Percentiles rank a stretch among this genome's conserved stretches.
Conservation (phyloP, 2,329 filamentous ascomycete genomes). For the Cladosporium phlei region DNA sequence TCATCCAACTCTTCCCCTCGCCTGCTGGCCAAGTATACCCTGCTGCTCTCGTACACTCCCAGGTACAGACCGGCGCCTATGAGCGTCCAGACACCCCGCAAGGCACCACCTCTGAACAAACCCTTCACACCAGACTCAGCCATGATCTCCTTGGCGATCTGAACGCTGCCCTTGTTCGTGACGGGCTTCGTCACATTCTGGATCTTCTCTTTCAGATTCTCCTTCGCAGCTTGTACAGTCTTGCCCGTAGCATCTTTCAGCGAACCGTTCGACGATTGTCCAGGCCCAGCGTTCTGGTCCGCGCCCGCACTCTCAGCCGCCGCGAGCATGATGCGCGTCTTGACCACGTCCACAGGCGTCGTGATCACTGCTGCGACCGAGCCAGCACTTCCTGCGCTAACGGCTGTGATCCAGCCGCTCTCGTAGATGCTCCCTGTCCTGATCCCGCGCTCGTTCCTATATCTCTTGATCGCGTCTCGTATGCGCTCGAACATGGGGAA, state of each 20-base stretch:
- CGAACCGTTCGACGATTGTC: conserved; percentile 17
- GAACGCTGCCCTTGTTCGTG: conserved; percentile 43
- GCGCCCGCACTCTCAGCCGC: conserved; percentile 41
- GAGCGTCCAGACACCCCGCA: conserved; percentile 70
- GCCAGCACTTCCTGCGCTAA: conserved; percentile 69
- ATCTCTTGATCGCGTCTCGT: conserved; percentile 49
- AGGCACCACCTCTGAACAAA: conserved; percentile 68
- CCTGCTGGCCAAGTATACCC: conserved; percentile 47
- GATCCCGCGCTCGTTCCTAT: conserved; percentile 36
- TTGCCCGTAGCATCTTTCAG: conserved; percentile 40
- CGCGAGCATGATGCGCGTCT: conserved; percentile 81
- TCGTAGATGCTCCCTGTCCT: conserved; percentile 52
- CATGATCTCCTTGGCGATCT: conserved; percentile 62
- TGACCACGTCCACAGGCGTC: conserved; percentile 83
- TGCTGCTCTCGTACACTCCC: conserved; percentile 77
- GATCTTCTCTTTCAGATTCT: conserved; percentile 27
- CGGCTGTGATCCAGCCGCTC: conserved; percentile 65
- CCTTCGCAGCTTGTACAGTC: conserved; percentile 28
- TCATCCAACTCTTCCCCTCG: conserved; percentile 39
- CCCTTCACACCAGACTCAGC: conserved; percentile 64
- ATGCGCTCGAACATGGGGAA: conserved; percentile 81
- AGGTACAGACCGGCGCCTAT: conserved; percentile 68
- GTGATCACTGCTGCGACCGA: conserved; percentile 73
- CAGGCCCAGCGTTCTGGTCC: conserved; percentile 17
- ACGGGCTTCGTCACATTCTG: conserved; percentile 31